Percentiles rank a stretch among this genome's conserved stretches.
These are phyloP conservation scores for Lentinula guzmanii DNA, from an alignment of 768 basidiomycete species.

Conservation along the genomic window DNA sequence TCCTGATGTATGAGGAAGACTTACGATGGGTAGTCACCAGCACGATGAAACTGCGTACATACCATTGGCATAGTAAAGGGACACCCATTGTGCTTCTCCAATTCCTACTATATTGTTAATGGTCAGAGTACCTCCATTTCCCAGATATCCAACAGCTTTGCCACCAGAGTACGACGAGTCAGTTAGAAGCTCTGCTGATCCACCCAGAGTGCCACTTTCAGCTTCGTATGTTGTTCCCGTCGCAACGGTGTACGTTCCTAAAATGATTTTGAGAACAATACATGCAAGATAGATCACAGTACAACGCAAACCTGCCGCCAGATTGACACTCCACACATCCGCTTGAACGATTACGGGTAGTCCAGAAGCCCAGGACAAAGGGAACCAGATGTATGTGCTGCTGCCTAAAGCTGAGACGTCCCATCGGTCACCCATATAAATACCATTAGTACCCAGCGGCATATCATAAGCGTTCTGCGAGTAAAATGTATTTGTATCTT, in stretches of 20 bases:
- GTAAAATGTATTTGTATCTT: slow-evolving; percentile 47
- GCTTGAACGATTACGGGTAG: slow-evolving; percentile 46
- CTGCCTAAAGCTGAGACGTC: slow-evolving; percentile 45
- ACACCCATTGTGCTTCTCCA: slow-evolving; percentile 52
- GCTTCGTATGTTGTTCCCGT: slow-evolving; percentile 52
- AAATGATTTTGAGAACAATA: not conserved
- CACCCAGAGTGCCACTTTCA: slow-evolving; percentile 42
- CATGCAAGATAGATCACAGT: not conserved
- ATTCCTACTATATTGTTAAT: slow-evolving; percentile 51
- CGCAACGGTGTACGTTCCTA: slow-evolving; percentile 43
- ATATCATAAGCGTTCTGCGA: slow-evolving; percentile 58
- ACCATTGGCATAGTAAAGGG: slow-evolving; percentile 55
- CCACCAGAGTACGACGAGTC: slow-evolving; percentile 47
- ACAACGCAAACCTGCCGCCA: slow-evolving; percentile 29
- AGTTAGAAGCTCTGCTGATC: slow-evolving; percentile 37
- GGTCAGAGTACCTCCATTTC: slow-evolving; percentile 52
- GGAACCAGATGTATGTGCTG: slow-evolving; percentile 59
- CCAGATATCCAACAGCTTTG: slow-evolving; percentile 44
- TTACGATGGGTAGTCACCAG: not conserved
- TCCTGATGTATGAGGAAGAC: slow-evolving; percentile 17
- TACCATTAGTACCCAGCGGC: slow-evolving; percentile 38
- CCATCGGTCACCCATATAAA: slow-evolving; percentile 69
- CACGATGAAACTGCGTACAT: slow-evolving; percentile 10
- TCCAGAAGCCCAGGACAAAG: slow-evolving; percentile 46
- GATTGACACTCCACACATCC: slow-evolving; percentile 52